phyloP scores from a whole-genome alignment of 2,329 filamentous ascomycete genomes.

The Cordyceps cateniannulata region DNA sequence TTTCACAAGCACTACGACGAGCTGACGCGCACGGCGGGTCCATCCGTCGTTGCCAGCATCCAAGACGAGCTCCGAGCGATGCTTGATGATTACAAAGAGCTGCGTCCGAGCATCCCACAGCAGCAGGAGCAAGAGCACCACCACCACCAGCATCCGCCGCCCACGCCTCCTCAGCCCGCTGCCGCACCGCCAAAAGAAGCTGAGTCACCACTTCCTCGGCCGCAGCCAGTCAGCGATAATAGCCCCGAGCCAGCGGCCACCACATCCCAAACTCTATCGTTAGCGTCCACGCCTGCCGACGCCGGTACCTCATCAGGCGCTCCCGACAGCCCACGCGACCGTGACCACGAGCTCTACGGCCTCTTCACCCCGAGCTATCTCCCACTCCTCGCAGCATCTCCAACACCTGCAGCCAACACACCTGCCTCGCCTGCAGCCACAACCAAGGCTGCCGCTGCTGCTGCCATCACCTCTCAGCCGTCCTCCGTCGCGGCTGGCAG shows the following conservation, averaged over 20 bases:
- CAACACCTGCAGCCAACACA: conserved; percentile 9
- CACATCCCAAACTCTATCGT: conserved; percentile 23
- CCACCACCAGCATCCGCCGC: neutral
- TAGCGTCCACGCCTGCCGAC: conserved; percentile 22
- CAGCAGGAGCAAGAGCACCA: neutral
- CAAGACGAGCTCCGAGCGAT: conserved; percentile 39
- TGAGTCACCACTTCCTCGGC: conserved; percentile 26
- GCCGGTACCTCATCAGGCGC: conserved; percentile 21
- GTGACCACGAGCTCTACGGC: conserved; percentile 54
- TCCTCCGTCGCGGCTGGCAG: conserved; percentile 1
- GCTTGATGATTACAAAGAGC: conserved; percentile 34
- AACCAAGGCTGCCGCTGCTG: conserved; percentile 9
- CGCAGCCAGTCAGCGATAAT: conserved; percentile 18
- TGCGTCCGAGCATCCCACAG: conserved; percentile 27
- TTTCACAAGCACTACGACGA: conserved; percentile 49
- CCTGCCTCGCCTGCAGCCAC: conserved; percentile 15
- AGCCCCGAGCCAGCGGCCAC: conserved; percentile 20
- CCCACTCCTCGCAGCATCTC: conserved; percentile 46
- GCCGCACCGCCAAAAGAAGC: conserved; percentile 13
- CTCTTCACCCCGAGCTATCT: conserved; percentile 58
- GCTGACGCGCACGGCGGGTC: conserved; percentile 41
- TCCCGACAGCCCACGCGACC: conserved; percentile 42
- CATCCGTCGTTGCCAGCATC: conserved; percentile 40
- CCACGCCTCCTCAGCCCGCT: neutral
- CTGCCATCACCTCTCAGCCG: neutral